Percentiles rank a stretch among this genome's conserved stretches.
phyloP scores from a whole-genome alignment of 225 moss, liverwort and hornwort genomes.

The Thuidium tamariscinum region DNA sequence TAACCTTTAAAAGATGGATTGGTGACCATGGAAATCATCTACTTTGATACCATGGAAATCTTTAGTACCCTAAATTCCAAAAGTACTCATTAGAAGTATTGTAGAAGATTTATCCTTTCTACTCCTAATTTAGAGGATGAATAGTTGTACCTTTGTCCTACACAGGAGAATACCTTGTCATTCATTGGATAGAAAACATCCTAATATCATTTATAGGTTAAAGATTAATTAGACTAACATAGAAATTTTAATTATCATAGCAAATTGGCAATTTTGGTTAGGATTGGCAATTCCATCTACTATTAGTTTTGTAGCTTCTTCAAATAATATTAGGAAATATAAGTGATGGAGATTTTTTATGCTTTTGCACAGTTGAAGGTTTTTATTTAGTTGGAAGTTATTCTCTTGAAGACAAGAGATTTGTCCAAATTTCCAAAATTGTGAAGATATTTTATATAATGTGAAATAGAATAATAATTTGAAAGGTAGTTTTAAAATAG shows the following conservation, averaged over 20 bases:
- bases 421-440: not conserved
- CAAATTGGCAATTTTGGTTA: not conserved
- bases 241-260: not conserved
- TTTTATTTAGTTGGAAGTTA: not conserved
- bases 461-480: not conserved
- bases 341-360: not conserved
- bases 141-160: too few relatives aligned
- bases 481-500: not conserved
- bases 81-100: too few relatives aligned
- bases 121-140: too few relatives aligned
- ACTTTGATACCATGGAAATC: too few relatives aligned
- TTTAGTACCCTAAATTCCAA: too few relatives aligned
- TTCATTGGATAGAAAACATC: too few relatives aligned
- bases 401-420: accelerated
- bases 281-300: not conserved
- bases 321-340: not conserved
- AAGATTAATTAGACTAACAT: too few relatives aligned
- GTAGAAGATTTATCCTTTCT: too few relatives aligned
- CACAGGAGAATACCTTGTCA: too few relatives aligned
- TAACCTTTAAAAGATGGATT: too few relatives aligned
- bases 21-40: too few relatives aligned
- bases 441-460: not conserved
- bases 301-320: not conserved
- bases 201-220: too few relatives aligned
- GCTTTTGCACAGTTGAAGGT: not conserved